Evolutionary conservation across 2,329 filamentous ascomycete genomes (phyloP).

Genomic region (Trichoderma lentiforme): DNA sequence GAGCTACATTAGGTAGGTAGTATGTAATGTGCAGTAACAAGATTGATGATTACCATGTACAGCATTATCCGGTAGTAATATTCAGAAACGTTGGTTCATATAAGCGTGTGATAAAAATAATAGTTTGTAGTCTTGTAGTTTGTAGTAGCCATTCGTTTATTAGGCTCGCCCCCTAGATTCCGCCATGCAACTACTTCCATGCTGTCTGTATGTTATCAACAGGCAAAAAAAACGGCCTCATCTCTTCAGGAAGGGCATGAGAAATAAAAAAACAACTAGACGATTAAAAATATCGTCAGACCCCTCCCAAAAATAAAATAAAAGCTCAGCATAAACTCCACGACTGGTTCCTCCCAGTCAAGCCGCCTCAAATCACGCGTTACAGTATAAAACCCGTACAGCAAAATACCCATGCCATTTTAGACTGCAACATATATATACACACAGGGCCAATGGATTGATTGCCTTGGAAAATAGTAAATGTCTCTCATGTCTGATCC

Average conservation of each 20-base stretch:
- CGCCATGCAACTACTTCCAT: not conserved
- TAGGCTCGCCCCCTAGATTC: not conserved
- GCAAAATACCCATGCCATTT: not conserved
- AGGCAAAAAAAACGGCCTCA: not conserved
- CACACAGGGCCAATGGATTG: not conserved
- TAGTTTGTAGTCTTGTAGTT: not conserved
- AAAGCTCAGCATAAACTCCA: conserved; percentile 10
- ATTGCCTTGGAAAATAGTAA: not conserved
- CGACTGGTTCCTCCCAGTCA: not conserved
- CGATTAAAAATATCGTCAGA: not conserved
- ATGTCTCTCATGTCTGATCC: not conserved
- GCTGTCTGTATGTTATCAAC: not conserved
- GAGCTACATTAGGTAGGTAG: not conserved
- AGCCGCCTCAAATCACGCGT: not conserved
- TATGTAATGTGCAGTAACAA: too few species aligned
- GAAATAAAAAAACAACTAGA: not conserved
- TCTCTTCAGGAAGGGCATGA: not conserved
- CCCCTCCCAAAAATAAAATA: not conserved
- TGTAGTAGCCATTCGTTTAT: not conserved
- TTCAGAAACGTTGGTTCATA: not conserved
- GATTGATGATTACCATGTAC: too few species aligned
- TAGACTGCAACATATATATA: not conserved
- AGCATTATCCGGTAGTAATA: not conserved
- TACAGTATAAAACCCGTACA: not conserved
- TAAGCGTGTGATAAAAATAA: not conserved